phyloP scores from a whole-genome alignment of 2,329 filamentous ascomycete species.

The Alternaria dauci region DNA sequence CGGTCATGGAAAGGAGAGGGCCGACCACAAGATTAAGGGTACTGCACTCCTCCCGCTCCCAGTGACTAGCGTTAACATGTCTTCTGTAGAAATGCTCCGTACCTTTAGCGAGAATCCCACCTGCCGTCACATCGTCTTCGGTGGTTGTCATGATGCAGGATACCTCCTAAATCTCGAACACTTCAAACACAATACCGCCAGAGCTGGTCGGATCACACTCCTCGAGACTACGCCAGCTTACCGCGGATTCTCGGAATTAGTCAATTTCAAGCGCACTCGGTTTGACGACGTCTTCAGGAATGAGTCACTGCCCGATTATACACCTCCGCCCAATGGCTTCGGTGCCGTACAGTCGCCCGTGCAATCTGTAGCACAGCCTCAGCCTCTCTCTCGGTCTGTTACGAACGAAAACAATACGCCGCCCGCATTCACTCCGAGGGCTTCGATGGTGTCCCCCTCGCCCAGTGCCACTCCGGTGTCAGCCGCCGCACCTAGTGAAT shows the following conservation, averaged over 20 bases:
- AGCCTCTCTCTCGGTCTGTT: constrained; percentile 23
- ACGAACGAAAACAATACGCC: constrained; percentile 25
- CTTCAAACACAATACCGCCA: constrained; percentile 53
- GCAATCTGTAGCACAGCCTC: constrained; percentile 23
- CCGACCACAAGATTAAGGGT: constrained; percentile 59
- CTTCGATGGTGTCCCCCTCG: constrained; percentile 21
- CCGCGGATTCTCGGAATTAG: constrained; percentile 52
- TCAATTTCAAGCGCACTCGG: constrained; percentile 50
- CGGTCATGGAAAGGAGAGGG: constrained; percentile 57
- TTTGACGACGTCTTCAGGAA: constrained; percentile 55
- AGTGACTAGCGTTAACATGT: constrained; percentile 13
- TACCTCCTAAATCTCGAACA: constrained; percentile 57
- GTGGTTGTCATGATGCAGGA: constrained; percentile 58
- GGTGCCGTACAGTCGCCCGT: constrained; percentile 14
- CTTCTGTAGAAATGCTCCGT: constrained; percentile 53
- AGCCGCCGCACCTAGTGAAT: constrained; percentile 13
- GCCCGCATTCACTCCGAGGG: constrained; percentile 22
- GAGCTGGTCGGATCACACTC: constrained; percentile 54
- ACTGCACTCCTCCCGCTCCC: background rate
- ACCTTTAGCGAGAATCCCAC: constrained; percentile 57
- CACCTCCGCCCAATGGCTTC: constrained; percentile 9
- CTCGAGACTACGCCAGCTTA: constrained; percentile 56
- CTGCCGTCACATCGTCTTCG: constrained; percentile 59
- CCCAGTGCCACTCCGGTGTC: constrained; percentile 35
- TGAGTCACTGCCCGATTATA: constrained; percentile 50